Percentiles rank a stretch among this genome's conserved stretches.
phyloP scores from a whole-genome alignment of 306 rosid genomes.

The Purshia tridentata region DNA sequence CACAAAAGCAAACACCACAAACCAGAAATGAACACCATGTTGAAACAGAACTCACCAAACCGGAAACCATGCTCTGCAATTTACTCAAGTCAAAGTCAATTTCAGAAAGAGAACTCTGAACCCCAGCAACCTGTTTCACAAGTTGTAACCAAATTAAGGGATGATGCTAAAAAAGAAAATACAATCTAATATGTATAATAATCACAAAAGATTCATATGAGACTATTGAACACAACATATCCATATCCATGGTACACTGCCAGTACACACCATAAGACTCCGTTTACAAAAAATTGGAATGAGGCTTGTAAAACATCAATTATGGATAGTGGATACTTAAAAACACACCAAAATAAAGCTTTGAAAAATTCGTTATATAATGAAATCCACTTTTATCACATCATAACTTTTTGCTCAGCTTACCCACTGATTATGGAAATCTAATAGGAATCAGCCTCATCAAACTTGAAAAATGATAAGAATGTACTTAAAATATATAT shows the following conservation, averaged over 20 bases:
- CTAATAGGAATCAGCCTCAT: neutral
- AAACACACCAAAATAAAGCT: neutral
- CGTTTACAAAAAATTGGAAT: neutral
- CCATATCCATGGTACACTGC: neutral
- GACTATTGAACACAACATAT: neutral
- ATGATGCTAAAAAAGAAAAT: neutral
- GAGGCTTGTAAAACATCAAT: neutral
- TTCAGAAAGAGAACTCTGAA: conserved; percentile 51
- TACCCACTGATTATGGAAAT: neutral
- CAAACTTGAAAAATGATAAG: neutral
- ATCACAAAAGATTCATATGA: neutral
- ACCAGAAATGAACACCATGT: neutral
- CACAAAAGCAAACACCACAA: too few relatives aligned
- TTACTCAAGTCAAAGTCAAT: conserved; percentile 55
- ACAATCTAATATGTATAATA: neutral
- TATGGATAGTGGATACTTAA: neutral
- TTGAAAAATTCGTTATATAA: neutral
- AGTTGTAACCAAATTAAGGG: conserved; percentile 28
- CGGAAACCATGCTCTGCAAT: conserved; percentile 54
- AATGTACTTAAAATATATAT: neutral
- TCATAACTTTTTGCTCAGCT: neutral
- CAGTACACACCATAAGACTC: neutral
- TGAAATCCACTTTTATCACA: neutral
- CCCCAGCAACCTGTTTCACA: conserved; percentile 70
- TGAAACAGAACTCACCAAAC: conserved; percentile 63